phyloP scores from a whole-genome alignment of 805 yeast species.

The Isabelozyma heimii region DNA sequence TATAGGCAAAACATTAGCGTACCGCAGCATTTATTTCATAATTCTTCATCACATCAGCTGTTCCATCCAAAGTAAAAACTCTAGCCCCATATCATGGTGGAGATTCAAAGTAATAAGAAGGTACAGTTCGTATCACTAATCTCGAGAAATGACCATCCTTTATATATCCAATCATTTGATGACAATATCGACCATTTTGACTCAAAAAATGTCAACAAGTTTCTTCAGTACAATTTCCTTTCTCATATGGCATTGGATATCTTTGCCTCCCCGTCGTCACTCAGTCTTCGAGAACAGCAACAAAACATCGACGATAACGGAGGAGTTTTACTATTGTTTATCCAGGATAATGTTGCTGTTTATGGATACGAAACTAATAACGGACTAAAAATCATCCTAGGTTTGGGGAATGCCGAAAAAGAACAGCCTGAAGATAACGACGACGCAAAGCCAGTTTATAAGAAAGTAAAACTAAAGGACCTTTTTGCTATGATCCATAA shows the following conservation, averaged over 20 bases:
- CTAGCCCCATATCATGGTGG: neutral
- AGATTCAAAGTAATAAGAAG: conserved; percentile 6
- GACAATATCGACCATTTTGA: conserved; percentile 12
- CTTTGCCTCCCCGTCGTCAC: conserved; percentile 52
- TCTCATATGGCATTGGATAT: conserved; percentile 77
- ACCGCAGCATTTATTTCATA: too few species aligned
- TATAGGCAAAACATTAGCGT: too few species aligned
- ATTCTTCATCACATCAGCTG: too few species aligned
- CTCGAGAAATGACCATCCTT: conserved; percentile 56
- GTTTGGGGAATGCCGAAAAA: conserved; percentile 22
- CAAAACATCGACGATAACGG: conserved; percentile 13
- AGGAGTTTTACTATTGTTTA: conserved; percentile 50
- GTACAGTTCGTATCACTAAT: conserved; percentile 58
- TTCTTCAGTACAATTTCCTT: conserved; percentile 62
- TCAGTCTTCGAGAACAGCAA: conserved; percentile 37
- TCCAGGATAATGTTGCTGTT: conserved; percentile 65
- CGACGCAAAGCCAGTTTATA: conserved; percentile 9
- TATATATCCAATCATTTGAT: conserved; percentile 57
- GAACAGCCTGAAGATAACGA: conserved; percentile 25
- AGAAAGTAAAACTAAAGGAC: conserved; percentile 2
- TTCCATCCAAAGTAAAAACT: too few species aligned
- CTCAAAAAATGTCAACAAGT: conserved; percentile 34
- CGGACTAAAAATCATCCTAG: conserved; percentile 64
- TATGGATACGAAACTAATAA: conserved; percentile 70
- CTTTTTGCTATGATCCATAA: conserved; percentile 44